phyloP scores from a whole-genome alignment of 768 basidiomycete genomes.

The Suillus americanus region DNA sequence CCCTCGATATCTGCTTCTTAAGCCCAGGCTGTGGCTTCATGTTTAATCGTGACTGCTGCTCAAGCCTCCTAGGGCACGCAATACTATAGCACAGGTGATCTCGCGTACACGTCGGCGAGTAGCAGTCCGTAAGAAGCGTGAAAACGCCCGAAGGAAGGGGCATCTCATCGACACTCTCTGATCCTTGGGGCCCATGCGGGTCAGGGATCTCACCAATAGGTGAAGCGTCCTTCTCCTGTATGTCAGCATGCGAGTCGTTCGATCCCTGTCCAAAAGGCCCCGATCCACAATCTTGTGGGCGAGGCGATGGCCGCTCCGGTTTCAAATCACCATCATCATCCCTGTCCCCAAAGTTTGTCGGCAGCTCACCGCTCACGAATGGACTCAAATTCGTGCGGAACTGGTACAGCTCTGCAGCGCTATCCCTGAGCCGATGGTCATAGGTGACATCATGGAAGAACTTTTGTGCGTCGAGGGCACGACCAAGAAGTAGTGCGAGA shows the following conservation, averaged over 20 bases:
- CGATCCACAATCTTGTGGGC: conserved; percentile 19
- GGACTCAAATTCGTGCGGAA: conserved; percentile 85
- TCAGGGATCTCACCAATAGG: conserved; percentile 22
- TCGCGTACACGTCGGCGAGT: conserved; percentile 94
- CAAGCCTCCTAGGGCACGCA: conserved; percentile 89
- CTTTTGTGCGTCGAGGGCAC: conserved; percentile 96
- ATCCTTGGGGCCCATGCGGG: conserved; percentile 35
- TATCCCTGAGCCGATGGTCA: conserved; percentile 93
- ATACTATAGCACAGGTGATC: conserved; percentile 97
- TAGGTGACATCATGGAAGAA: conserved; percentile 99
- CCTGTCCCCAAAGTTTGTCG: conserved; percentile 37
- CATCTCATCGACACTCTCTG: conserved; percentile 55
- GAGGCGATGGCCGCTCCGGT: conserved; percentile 14
- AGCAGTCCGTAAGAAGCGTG: conserved; percentile 94
- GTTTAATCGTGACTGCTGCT: conserved; percentile 92
- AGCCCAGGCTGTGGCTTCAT: conserved; percentile 92
- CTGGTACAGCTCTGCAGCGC: conserved; percentile 86
- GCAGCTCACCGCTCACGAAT: conserved; percentile 77
- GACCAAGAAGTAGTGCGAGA: conserved; percentile 89
- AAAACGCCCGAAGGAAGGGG: conserved; percentile 91
- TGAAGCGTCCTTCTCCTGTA: conserved; percentile 29
- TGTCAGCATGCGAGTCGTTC: conserved; percentile 28
- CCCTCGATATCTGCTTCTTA: conserved; percentile 77
- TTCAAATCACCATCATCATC: conserved; percentile 34
- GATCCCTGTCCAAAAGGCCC: conserved; percentile 33